A percentile compares a stretch with the other conserved stretches of the same genome.
Evolutionary conservation across 2,329 filamentous ascomycete genomes (phyloP).

Genomic region (Penicillium sp.): DNA sequence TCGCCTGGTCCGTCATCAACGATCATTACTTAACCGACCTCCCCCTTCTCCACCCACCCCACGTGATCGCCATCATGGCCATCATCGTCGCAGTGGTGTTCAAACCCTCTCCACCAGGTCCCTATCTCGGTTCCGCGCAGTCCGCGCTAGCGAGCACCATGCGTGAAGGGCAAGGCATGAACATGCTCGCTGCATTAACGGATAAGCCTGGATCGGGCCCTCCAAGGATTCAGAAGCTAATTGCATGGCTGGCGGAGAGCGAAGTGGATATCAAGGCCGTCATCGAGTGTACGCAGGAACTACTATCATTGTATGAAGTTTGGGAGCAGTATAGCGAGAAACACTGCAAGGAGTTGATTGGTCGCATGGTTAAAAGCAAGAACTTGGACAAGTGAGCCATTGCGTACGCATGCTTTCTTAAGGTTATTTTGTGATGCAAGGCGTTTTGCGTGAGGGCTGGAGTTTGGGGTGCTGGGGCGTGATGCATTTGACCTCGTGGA

Average conservation of each 20-base stretch:
- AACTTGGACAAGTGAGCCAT: slow-evolving; percentile 53
- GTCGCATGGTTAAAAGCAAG: slow-evolving; percentile 60
- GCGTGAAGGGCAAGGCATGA: slow-evolving; percentile 36
- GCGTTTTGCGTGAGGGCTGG: background rate
- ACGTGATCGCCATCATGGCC: slow-evolving; percentile 81
- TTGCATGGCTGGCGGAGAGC: slow-evolving; percentile 82
- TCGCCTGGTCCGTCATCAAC: slow-evolving; percentile 83
- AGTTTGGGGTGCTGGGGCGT: background rate
- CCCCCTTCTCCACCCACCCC: slow-evolving; percentile 81
- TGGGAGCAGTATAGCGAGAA: slow-evolving; percentile 67
- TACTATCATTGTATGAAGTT: slow-evolving; percentile 82
- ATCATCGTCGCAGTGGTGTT: slow-evolving; percentile 82
- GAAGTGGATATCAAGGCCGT: slow-evolving; percentile 79
- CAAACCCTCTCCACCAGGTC: slow-evolving; percentile 56
- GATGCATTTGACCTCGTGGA: background rate
- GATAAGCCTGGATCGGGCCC: slow-evolving; percentile 31
- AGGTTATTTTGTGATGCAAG: background rate
- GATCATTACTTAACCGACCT: slow-evolving; percentile 91
- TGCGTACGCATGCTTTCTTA: background rate
- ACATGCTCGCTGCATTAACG: slow-evolving; percentile 34
- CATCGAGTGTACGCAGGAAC: slow-evolving; percentile 85
- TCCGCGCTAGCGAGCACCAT: slow-evolving; percentile 34
- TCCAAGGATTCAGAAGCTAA: slow-evolving; percentile 60
- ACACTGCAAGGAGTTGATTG: slow-evolving; percentile 61
- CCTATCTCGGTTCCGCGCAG: slow-evolving; percentile 32